Evolutionary conservation across 2,329 filamentous ascomycete genomes (phyloP).

Genomic region (Sporothrix globosa): DNA sequence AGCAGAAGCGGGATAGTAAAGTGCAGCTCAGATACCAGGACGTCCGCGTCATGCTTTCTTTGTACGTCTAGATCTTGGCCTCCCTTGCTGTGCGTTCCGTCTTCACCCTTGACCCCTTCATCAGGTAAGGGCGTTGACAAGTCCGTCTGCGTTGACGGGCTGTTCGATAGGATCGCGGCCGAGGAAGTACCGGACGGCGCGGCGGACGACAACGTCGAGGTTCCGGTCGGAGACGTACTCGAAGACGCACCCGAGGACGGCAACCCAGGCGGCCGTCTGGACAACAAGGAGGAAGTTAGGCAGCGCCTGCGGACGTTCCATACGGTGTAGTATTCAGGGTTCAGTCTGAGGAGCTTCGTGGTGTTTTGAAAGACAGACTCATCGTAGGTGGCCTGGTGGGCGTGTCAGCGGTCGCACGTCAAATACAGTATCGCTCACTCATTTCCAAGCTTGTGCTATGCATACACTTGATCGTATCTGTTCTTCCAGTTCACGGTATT

Average conservation of each 20-base stretch:
- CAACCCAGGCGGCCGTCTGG: slow-evolving; percentile 55
- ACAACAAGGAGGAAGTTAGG: slow-evolving; percentile 63
- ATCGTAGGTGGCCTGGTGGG: slow-evolving; percentile 51
- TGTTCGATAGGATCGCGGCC: slow-evolving; percentile 54
- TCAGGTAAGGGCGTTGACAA: neutral
- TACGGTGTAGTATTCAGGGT: slow-evolving; percentile 88
- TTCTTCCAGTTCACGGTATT: slow-evolving; percentile 73
- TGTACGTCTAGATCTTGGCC: neutral
- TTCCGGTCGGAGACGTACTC: slow-evolving; percentile 58
- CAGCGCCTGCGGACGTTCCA: slow-evolving; percentile 84
- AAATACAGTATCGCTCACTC: neutral
- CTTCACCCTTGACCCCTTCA: neutral
- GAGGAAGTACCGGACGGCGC: slow-evolving; percentile 52
- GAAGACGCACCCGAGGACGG: slow-evolving; percentile 59
- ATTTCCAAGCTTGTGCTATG: too few relatives aligned
- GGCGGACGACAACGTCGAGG: slow-evolving; percentile 65
- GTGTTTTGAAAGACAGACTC: slow-evolving; percentile 66
- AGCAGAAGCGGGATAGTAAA: slow-evolving; percentile 85
- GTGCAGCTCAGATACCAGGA: slow-evolving; percentile 72
- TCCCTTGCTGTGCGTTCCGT: neutral
- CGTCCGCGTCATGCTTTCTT: slow-evolving; percentile 30
- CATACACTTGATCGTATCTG: slow-evolving; percentile 67
- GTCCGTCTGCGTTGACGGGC: slow-evolving; percentile 8
- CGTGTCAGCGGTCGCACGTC: neutral
- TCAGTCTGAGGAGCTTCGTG: slow-evolving; percentile 72